Base-by-base conservation (phyloP, 345 rosid genomes). In the Moricandia arvensis region DNA sequence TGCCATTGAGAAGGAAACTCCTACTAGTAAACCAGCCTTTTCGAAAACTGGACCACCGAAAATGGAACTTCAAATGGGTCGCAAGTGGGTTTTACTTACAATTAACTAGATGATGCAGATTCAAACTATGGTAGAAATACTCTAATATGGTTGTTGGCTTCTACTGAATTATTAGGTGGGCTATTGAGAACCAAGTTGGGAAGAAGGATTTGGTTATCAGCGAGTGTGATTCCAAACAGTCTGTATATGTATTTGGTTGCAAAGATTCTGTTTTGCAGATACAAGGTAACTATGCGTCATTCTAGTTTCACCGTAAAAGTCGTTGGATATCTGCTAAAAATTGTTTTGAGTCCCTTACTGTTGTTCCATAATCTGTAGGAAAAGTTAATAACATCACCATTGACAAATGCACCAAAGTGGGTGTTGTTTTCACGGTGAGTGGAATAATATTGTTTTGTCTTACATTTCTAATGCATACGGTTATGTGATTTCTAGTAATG, bases 31-130 rank as follows among this genome's bases (percentile, higher is more conserved):
- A 64, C 78, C 89, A 33, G 83, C 91, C 24, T 69, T 85, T 81
- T 84, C 96, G 1, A 95, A 87, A 85, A 75, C 82, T 37, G 97
- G 90, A 68, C 98, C 98, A 62, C 97, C 99, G 8, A 93, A 89
- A 66, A 64, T 96, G 59, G 98, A 96, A 90, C 93, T 96, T 83
- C 97, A 93, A 82, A 87, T 91, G 97, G 97, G 99, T 81, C 94
- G 99, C 21, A 96, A 96, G 98, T 96, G 71, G 76, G 97, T 86
- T 17, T 61, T 33, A 63, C 47, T 60, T 13, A 11, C 45, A 67
- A 17, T 0, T n/a, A 76, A 26, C 49, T 65, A 59, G 9, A 45
- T 37, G 59, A 43, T 68, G 33, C 51, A 37, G 30, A 68, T 67
- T 63, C 45, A 31, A 45, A 34, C 37, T 75, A 53, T 73, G 67